These are phyloP conservation scores for Lolium rigidum DNA, from an alignment of 176 grass and related monocot species.

Conservation along the genomic window DNA sequence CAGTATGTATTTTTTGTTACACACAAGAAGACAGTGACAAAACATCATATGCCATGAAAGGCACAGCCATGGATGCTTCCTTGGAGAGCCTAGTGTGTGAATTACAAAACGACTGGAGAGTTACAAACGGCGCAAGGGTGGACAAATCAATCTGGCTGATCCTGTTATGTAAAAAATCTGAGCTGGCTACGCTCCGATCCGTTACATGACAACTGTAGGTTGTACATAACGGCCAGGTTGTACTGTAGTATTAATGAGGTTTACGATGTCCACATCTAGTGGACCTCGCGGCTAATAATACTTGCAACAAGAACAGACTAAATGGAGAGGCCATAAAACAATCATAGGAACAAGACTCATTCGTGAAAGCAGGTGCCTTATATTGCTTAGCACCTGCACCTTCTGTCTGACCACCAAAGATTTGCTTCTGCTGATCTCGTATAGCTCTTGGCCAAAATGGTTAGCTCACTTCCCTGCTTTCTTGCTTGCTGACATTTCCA, in stretches of 20 bases:
- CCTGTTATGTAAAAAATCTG: not conserved
- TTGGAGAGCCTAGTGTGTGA: constrained; percentile 15
- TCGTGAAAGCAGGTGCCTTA: constrained; percentile 30
- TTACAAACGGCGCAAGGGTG: not conserved
- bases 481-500: constrained; percentile 11
- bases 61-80: constrained; percentile 17
- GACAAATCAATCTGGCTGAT: constrained; percentile 10
- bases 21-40: not conserved
- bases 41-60: constrained; percentile 24
- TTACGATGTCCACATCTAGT: not conserved
- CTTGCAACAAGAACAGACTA: constrained; percentile 26
- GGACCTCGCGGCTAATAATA: constrained; percentile 16
- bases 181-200: constrained; percentile 16
- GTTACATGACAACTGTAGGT: not conserved
- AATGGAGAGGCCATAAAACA: constrained; percentile 4
- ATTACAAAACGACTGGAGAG: constrained; percentile 8
- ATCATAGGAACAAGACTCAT: constrained; percentile 2
- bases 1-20: not conserved
- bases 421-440: no score
- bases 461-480: constrained; percentile 22
- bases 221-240: constrained; percentile 28
- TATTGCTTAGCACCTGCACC: constrained; percentile 9
- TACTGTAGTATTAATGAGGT: constrained; percentile 15
- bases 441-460: constrained; percentile 47
- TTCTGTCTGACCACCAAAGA: not conserved